These are phyloP conservation scores for Verticillium alfalfae DNA, from an alignment of 2,329 filamentous ascomycete species.

Conservation along the genomic window DNA sequence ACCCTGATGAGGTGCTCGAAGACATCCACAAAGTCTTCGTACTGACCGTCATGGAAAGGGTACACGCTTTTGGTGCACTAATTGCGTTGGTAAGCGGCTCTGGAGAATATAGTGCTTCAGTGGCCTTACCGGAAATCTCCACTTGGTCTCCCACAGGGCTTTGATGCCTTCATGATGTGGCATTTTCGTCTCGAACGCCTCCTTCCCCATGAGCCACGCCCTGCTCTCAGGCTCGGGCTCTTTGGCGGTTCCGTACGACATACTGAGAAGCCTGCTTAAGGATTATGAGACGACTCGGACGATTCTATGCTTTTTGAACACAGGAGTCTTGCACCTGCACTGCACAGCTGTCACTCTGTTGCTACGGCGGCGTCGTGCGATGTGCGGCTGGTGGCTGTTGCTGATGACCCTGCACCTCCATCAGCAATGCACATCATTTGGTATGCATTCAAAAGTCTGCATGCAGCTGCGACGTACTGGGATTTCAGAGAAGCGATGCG, in stretches of 20 bases:
- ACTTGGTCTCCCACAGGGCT: conserved; percentile 70
- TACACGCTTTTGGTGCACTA: conserved; percentile 59
- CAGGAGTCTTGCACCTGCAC: conserved; percentile 14
- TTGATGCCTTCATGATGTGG: conserved; percentile 56
- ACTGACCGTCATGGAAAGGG: conserved; percentile 67
- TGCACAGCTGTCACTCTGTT: conserved; percentile 17
- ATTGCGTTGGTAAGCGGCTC: background rate
- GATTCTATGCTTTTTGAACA: conserved; percentile 25
- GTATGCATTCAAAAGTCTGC: no score
- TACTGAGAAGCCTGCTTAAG: conserved; percentile 14
- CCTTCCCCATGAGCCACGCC: conserved; percentile 37
- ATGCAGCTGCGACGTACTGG: conserved; percentile 30
- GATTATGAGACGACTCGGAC: conserved; percentile 17
- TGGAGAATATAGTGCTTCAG: background rate
- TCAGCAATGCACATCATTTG: conserved; percentile 1
- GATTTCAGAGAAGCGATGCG: conserved; percentile 42
- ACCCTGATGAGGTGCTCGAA: conserved; percentile 58
- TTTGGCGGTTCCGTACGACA: conserved; percentile 17
- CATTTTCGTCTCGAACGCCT: conserved; percentile 36
- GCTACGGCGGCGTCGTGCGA: conserved; percentile 16
- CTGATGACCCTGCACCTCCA: conserved; percentile 3
- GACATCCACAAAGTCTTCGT: conserved; percentile 64
- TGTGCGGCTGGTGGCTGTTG: background rate
- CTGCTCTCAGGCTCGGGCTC: conserved; percentile 12
- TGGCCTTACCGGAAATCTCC: conserved; percentile 54